Evolutionary conservation across 2,329 filamentous ascomycete species (phyloP).

Genomic region (Monilinia laxa): DNA sequence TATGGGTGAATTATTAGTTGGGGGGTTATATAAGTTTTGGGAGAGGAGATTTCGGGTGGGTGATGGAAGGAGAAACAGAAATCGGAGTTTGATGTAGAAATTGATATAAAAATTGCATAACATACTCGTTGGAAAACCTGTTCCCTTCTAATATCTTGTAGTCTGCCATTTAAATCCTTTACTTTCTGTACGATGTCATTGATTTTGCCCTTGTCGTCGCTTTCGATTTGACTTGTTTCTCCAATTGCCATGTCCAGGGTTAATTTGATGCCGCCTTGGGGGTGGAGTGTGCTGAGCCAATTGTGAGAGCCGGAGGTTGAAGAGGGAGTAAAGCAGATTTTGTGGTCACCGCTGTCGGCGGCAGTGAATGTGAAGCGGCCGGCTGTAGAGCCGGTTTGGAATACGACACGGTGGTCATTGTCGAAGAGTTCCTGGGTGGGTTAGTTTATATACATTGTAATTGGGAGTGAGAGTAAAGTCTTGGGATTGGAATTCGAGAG

Average conservation of each 20-base stretch:
- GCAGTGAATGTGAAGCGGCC: slow-evolving; percentile 96
- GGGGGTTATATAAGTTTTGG: too few relatives aligned
- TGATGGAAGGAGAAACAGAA: not conserved
- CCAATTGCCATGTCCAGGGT: slow-evolving; percentile 90
- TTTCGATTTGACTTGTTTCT: slow-evolving; percentile 91
- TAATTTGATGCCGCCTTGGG: slow-evolving; percentile 77
- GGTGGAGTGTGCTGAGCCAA: slow-evolving; percentile 67
- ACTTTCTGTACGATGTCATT: slow-evolving; percentile 85
- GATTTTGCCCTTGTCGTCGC: slow-evolving; percentile 89
- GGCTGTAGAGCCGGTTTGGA: slow-evolving; percentile 70
- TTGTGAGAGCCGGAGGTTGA: slow-evolving; percentile 67
- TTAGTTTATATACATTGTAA: not conserved
- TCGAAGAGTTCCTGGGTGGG: slow-evolving; percentile 79
- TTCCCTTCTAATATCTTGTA: slow-evolving; percentile 88
- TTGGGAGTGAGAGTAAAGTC: not conserved
- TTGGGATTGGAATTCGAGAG: not conserved
- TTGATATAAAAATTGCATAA: slow-evolving; percentile 23
- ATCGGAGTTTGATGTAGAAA: not conserved
- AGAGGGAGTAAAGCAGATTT: slow-evolving; percentile 87
- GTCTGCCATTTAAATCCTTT: slow-evolving; percentile 80
- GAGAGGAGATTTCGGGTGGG: not conserved
- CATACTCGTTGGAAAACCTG: slow-evolving; percentile 92
- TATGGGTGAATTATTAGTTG: slow-evolving; percentile 43
- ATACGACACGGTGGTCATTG: slow-evolving; percentile 94
- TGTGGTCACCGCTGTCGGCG: slow-evolving; percentile 91